Conservation (phyloP, 2,329 filamentous ascomycete species). For the Lachnellula cervina region DNA sequence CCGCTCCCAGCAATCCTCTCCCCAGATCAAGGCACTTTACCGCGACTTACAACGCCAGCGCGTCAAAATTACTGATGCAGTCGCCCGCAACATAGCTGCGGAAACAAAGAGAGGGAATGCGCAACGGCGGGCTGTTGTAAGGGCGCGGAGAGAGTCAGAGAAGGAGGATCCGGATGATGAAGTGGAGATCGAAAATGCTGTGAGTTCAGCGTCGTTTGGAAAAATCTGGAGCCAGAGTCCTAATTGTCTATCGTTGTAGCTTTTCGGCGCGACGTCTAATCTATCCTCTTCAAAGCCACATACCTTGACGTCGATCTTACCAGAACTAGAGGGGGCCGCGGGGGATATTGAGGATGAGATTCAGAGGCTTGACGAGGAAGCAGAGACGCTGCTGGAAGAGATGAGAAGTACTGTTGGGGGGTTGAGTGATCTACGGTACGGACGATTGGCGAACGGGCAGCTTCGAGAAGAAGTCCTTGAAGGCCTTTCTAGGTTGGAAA, state of each 20-base stretch:
- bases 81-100: slow-evolving; percentile 59
- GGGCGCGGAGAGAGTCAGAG: slow-evolving; percentile 48
- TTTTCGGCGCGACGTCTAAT: slow-evolving; percentile 50
- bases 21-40: slow-evolving; percentile 50
- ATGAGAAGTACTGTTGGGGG: slow-evolving; percentile 64
- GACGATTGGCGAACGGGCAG: slow-evolving; percentile 61
- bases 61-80: slow-evolving; percentile 60
- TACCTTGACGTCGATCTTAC: slow-evolving; percentile 58
- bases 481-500: slow-evolving; percentile 58
- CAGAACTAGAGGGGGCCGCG: slow-evolving; percentile 64
- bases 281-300: slow-evolving; percentile 49
- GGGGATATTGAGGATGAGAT: slow-evolving; percentile 65
- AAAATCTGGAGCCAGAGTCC: not conserved
- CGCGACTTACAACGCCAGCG: slow-evolving; percentile 74
- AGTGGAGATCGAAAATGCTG: slow-evolving; percentile 56
- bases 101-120: slow-evolving; percentile 58
- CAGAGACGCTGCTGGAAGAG: slow-evolving; percentile 52
- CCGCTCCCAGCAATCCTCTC: slow-evolving; percentile 37
- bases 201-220: slow-evolving; percentile 32
- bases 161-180: slow-evolving; percentile 56
- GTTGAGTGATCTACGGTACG: slow-evolving; percentile 79
- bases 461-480: slow-evolving; percentile 63
- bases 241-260: slow-evolving; percentile 36
- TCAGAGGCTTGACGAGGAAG: slow-evolving; percentile 58
- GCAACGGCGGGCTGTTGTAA: slow-evolving; percentile 53